phyloP scores from a whole-genome alignment of 2,329 filamentous ascomycete genomes.

The Pyrenochaeta sp. region DNA sequence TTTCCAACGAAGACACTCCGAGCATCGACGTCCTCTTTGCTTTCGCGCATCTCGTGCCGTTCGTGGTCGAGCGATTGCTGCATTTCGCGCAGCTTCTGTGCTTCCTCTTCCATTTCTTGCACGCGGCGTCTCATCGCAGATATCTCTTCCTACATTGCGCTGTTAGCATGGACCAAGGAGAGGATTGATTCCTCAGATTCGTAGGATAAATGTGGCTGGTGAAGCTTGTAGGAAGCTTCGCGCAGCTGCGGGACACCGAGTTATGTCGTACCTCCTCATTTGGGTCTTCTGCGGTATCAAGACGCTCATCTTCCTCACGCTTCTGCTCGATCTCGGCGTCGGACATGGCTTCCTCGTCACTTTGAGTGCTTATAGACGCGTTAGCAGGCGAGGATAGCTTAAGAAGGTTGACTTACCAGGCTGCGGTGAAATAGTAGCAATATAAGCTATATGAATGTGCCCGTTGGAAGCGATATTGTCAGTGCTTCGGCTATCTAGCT shows the following conservation, averaged over 20 bases:
- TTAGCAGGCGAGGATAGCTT: slow-evolving; percentile 17
- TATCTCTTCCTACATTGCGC: slow-evolving; percentile 50
- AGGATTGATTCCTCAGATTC: not conserved
- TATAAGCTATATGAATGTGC: slow-evolving; percentile 5
- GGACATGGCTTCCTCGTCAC: slow-evolving; percentile 31
- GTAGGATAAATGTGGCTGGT: not conserved
- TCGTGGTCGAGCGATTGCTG: slow-evolving; percentile 78
- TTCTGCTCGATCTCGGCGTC: slow-evolving; percentile 40
- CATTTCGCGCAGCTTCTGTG: slow-evolving; percentile 63
- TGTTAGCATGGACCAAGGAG: slow-evolving; percentile 8
- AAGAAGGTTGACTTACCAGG: slow-evolving; percentile 22
- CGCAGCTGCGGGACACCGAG: not conserved
- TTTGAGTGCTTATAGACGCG: not conserved
- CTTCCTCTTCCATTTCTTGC: slow-evolving; percentile 67
- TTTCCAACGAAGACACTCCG: slow-evolving; percentile 98
- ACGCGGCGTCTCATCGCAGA: slow-evolving; percentile 63
- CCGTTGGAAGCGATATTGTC: not conserved
- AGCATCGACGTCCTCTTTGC: slow-evolving; percentile 94
- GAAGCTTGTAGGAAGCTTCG: not conserved
- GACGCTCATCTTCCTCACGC: slow-evolving; percentile 44
- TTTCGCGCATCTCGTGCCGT: slow-evolving; percentile 82
- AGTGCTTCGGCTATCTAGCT: not conserved
- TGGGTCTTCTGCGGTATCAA: slow-evolving; percentile 44
- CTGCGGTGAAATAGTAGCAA: slow-evolving; percentile 14
- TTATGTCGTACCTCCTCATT: slow-evolving; percentile 45